phyloP scores from a whole-genome alignment of 2,329 filamentous ascomycete species.

The Xylaria sp. region DNA sequence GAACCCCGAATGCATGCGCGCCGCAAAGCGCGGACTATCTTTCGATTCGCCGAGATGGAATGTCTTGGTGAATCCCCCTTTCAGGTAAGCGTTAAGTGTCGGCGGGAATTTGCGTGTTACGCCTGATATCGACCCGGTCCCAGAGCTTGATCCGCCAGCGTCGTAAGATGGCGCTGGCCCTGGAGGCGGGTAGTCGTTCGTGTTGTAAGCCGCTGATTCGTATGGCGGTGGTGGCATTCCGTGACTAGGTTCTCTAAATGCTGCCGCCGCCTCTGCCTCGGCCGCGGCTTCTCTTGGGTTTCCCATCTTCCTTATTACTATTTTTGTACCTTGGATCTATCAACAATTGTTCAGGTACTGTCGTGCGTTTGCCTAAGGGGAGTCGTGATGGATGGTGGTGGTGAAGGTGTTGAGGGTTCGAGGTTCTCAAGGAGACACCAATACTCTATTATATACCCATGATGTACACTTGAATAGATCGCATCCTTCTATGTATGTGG shows the following conservation, averaged over 20 bases:
- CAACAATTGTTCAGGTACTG: neutral
- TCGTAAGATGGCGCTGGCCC: conserved; percentile 28
- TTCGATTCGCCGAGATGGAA: conserved; percentile 49
- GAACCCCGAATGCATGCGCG: conserved; percentile 45
- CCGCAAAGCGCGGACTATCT: conserved; percentile 50
- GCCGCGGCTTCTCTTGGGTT: conserved; percentile 21
- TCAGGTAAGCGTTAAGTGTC: conserved; percentile 31
- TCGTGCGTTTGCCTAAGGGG: neutral
- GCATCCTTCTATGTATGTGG: neutral
- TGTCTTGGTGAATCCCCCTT: conserved; percentile 22
- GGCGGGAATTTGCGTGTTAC: conserved; percentile 23
- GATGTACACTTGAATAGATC: neutral
- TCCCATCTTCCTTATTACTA: conserved; percentile 20
- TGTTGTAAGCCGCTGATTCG: conserved; percentile 7
- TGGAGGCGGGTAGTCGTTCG: neutral
- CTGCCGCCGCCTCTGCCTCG: conserved; percentile 21
- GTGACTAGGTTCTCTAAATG: neutral
- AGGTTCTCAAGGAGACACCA: neutral
- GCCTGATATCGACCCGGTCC: conserved; percentile 5
- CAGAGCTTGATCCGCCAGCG: conserved; percentile 11
- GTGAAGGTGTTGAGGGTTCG: neutral
- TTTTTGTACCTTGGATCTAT: neutral
- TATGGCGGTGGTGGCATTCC: conserved; percentile 30
- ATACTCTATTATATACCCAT: neutral
- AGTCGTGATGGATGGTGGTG: neutral